These are phyloP conservation scores for Phoenix dactylifera DNA, from an alignment of 176 grass and related monocot species.

Conservation along the genomic window DNA sequence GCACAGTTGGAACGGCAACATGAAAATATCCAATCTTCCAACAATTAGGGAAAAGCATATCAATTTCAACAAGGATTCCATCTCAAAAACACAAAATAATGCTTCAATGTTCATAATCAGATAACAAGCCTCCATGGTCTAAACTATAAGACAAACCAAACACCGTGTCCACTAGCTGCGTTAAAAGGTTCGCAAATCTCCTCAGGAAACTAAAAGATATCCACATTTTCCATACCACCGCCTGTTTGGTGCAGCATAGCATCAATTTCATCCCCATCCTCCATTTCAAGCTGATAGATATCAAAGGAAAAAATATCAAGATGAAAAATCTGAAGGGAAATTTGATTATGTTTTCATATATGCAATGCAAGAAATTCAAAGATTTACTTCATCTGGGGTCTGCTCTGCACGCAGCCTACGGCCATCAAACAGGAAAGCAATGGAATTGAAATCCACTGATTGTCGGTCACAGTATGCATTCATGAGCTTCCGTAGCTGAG, in stretches of 20 bases:
- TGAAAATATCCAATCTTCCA: too few species aligned
- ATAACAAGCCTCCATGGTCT: too few species aligned
- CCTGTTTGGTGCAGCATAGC: conserved; percentile 4
- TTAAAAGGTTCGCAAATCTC: too few species aligned
- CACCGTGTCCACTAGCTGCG: too few species aligned
- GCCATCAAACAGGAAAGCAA: background rate
- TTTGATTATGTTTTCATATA: background rate
- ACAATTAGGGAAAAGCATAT: too few species aligned
- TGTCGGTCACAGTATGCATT: conserved; percentile 1
- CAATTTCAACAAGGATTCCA: too few species aligned
- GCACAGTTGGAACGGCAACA: too few species aligned
- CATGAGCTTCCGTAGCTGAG: background rate
- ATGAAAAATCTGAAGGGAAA: background rate
- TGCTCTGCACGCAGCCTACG: background rate
- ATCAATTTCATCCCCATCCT: conserved; percentile 6
- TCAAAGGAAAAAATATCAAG: background rate
- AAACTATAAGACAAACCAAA: too few species aligned
- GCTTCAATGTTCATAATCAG: too few species aligned
- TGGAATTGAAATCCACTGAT: conserved; percentile 1
- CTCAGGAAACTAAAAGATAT: too few species aligned
- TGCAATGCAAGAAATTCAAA: background rate
- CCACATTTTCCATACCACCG: background rate
- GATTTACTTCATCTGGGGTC: background rate
- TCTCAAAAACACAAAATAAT: too few species aligned
- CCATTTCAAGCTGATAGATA: background rate